These are phyloP conservation scores for Aureobasidium lini DNA, from an alignment of 2,329 filamentous ascomycete genomes.

Conservation along the genomic window DNA sequence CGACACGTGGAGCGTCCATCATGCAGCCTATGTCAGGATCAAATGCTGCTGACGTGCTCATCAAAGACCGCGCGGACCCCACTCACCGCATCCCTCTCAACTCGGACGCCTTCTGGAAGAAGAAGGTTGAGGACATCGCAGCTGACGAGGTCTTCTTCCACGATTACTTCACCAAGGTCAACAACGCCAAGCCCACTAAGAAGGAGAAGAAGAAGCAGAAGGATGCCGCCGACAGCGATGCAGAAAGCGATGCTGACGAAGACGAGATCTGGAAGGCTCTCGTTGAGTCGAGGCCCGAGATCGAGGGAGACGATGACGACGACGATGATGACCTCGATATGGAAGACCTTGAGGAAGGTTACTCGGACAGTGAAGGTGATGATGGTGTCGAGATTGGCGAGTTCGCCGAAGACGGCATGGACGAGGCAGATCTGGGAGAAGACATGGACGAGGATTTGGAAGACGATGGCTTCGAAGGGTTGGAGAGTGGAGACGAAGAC, in stretches of 20 bases:
- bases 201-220: slow-evolving; percentile 49
- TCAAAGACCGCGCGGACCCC: slow-evolving; percentile 52
- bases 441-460: slow-evolving; percentile 45
- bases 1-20: slow-evolving; percentile 72
- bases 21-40: slow-evolving; percentile 84
- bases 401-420: slow-evolving; percentile 52
- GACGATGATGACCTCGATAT: slow-evolving; percentile 54
- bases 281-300: slow-evolving; percentile 69
- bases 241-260: slow-evolving; percentile 38
- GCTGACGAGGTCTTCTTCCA: slow-evolving; percentile 98
- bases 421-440: slow-evolving; percentile 42
- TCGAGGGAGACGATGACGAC: slow-evolving; percentile 58
- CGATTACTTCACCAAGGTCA: slow-evolving; percentile 75
- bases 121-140: slow-evolving; percentile 78
- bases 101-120: slow-evolving; percentile 82
- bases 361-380: slow-evolving; percentile 32
- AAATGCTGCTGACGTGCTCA: slow-evolving; percentile 52
- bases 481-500: slow-evolving; percentile 35
- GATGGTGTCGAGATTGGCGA: slow-evolving; percentile 46
- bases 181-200: slow-evolving; percentile 47
- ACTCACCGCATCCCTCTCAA: slow-evolving; percentile 64
- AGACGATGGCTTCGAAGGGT: slow-evolving; percentile 46
- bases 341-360: slow-evolving; percentile 35
- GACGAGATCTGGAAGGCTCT: slow-evolving; percentile 90
- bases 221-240: slow-evolving; percentile 31